Conservation (phyloP, 805 yeast genomes). For the Teunomyces funiuensis region DNA sequence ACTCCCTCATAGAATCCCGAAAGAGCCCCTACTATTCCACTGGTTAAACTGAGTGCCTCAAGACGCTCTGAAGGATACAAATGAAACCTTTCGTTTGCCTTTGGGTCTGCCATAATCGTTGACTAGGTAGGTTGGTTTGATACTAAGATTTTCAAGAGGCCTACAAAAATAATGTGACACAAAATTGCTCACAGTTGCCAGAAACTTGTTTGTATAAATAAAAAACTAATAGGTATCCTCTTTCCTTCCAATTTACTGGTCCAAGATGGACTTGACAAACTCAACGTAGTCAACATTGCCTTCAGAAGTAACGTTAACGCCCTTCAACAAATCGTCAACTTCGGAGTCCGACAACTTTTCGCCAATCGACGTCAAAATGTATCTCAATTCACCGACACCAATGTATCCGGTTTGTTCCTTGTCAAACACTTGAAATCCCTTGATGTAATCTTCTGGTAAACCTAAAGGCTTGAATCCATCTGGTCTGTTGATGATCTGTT, state of each 20-base stretch:
- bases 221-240: background rate
- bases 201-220: background rate
- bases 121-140: background rate
- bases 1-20: constrained; percentile 65
- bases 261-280: constrained; percentile 89
- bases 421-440: constrained; percentile 93
- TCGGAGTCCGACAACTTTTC: constrained; percentile 88
- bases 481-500: constrained; percentile 76
- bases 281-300: constrained; percentile 94
- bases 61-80: constrained; percentile 48
- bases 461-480: constrained; percentile 87
- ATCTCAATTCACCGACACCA: constrained; percentile 95
- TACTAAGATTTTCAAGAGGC: background rate
- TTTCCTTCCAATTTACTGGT: constrained; percentile 56
- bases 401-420: constrained; percentile 94
- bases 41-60: constrained; percentile 36
- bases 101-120: constrained; percentile 5
- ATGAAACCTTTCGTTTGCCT: constrained; percentile 46
- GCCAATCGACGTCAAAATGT: constrained; percentile 92
- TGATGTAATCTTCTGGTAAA: constrained; percentile 86
- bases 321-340: constrained; percentile 94
- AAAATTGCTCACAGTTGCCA: background rate
- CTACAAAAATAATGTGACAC: background rate
- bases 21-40: constrained; percentile 45
- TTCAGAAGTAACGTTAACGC: constrained; percentile 89